Evolutionary conservation across 2,329 filamentous ascomycete species (phyloP).

Genomic region (Phialocephala subalpina): DNA sequence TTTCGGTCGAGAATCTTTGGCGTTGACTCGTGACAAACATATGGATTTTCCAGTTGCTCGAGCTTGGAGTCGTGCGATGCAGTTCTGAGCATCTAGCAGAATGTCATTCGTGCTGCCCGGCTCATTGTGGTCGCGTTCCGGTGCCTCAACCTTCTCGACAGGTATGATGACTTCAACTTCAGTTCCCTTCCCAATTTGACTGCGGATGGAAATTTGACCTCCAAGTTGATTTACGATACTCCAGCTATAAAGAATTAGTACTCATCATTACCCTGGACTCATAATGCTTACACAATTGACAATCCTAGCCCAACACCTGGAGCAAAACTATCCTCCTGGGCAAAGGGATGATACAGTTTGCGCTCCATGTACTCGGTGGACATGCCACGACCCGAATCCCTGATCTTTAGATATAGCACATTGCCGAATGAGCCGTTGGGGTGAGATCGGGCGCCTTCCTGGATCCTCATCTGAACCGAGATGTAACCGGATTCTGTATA

Average conservation of each 20-base stretch:
- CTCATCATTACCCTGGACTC: neutral
- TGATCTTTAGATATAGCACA: constrained; percentile 52
- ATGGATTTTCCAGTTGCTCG: constrained; percentile 31
- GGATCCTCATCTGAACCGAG: constrained; percentile 46
- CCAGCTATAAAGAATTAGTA: constrained; percentile 25
- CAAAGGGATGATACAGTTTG: constrained; percentile 66
- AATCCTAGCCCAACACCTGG: constrained; percentile 68
- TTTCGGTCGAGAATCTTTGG: constrained; percentile 9
- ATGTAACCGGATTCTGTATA: constrained; percentile 63
- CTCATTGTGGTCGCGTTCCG: neutral
- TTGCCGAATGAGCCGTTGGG: constrained; percentile 9
- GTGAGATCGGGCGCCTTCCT: constrained; percentile 10
- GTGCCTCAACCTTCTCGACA: constrained; percentile 26
- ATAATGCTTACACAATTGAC: constrained; percentile 63
- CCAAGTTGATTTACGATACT: constrained; percentile 65
- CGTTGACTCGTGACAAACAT: constrained; percentile 22
- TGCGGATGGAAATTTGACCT: constrained; percentile 66
- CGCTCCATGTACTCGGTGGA: constrained; percentile 65
- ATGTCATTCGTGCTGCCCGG: constrained; percentile 8
- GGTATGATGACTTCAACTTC: constrained; percentile 58
- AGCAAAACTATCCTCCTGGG: constrained; percentile 67
- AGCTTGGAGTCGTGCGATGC: constrained; percentile 29
- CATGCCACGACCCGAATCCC: constrained; percentile 69
- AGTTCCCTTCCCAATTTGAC: constrained; percentile 60
- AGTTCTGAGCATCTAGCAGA: constrained; percentile 27